A percentile compares a stretch with the other conserved stretches of the same genome.
Evolutionary conservation across 257 asterid genomes (phyloP).

Genomic region (Ajuga chamaepitys): DNA sequence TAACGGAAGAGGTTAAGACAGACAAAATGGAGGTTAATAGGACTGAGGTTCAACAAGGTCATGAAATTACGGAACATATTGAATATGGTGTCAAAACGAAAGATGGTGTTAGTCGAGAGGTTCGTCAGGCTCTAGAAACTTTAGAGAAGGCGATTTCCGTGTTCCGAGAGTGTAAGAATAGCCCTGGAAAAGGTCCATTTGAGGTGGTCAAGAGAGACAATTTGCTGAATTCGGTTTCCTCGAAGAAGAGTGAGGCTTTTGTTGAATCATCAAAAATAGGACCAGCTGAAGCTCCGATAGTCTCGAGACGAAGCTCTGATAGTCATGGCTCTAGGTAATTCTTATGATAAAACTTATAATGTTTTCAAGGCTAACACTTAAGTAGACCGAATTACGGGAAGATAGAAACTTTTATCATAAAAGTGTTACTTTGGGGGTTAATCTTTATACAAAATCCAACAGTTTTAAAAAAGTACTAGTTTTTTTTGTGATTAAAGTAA

Average conservation of each 20-base stretch:
- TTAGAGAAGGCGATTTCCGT: constrained; percentile 53
- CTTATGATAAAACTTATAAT: not conserved
- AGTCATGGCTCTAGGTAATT: constrained; percentile 59
- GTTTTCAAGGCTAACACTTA: no score
- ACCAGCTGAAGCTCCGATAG: constrained; percentile 23
- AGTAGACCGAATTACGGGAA: no score
- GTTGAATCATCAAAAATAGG: constrained; percentile 15
- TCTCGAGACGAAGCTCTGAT: constrained; percentile 36
- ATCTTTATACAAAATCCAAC: no score
- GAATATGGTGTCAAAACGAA: constrained; percentile 10
- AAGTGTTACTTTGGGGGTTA: no score
- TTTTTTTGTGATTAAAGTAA: no score
- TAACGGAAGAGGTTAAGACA: constrained; percentile 13
- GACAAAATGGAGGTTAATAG: constrained; percentile 14
- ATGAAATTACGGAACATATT: constrained; percentile 18
- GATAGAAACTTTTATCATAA: no score
- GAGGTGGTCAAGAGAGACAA: constrained; percentile 6
- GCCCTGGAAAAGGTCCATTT: constrained; percentile 10
- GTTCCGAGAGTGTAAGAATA: constrained; percentile 30
- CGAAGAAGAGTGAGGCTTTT: constrained; percentile 1
- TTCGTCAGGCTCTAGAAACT: constrained; percentile 50
- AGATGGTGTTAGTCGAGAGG: constrained; percentile 29
- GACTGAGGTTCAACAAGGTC: constrained; percentile 32
- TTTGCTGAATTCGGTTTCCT: not conserved
- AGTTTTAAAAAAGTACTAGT: no score